Conservation (phyloP, 1,139 yeast genomes). For the Yamadazyma diddensiae region DNA sequence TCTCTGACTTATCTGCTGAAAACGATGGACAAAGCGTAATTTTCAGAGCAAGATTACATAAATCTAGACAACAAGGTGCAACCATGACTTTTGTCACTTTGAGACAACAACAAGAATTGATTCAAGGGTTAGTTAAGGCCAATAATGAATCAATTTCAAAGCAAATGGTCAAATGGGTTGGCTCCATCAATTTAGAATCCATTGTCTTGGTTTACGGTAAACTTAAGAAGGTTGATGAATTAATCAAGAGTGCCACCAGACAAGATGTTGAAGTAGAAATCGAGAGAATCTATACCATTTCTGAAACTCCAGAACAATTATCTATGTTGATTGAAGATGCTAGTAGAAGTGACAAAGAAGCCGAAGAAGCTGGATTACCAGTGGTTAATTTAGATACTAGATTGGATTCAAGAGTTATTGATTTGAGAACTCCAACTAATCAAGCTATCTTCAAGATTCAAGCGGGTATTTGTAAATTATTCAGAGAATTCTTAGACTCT, state of each 20-base stretch:
- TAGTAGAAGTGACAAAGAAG: constrained; percentile 89
- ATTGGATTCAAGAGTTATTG: constrained; percentile 92
- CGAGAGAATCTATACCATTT: constrained; percentile 67
- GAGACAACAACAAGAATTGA: constrained; percentile 81
- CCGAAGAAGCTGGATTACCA: constrained; percentile 88
- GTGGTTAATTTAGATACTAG: constrained; percentile 95
- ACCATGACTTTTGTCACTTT: constrained; percentile 87
- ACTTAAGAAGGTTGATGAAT: constrained; percentile 81
- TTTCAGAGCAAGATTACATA: constrained; percentile 93
- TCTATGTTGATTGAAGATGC: constrained; percentile 97
- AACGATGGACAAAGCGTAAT: constrained; percentile 78
- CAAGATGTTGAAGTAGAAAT: constrained; percentile 87
- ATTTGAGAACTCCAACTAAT: constrained; percentile 92
- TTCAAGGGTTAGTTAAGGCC: constrained; percentile 81
- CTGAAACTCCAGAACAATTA: constrained; percentile 87
- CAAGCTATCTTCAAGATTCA: constrained; percentile 96
- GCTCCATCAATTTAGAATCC: constrained; percentile 79
- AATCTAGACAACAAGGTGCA: constrained; percentile 92
- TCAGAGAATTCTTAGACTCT: constrained; percentile 77
- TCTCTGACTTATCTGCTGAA: constrained; percentile 54
- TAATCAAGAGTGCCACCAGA: constrained; percentile 85
- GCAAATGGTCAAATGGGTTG: constrained; percentile 97
- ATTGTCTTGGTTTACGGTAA: constrained; percentile 88
- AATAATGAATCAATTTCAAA: constrained; percentile 66
- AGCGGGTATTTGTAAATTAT: constrained; percentile 82